Base-by-base conservation (phyloP, 371 early-diverging fungal genomes). In the Mortierella sp. region DNA sequence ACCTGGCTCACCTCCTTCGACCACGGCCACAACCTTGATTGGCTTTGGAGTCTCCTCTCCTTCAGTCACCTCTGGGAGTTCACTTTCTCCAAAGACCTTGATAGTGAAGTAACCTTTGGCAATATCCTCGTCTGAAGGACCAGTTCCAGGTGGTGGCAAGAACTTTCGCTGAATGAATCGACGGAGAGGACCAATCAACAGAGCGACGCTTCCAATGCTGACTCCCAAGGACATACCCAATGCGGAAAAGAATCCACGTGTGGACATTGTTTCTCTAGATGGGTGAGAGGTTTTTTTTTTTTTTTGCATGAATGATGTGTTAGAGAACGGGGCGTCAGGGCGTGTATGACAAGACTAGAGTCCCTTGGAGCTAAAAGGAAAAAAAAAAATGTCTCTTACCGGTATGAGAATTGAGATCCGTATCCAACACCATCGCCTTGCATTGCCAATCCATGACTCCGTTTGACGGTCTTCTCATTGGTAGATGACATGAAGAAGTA, bases 1-100 rank as follows among this genome's bases (percentile, higher is more conserved):
- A 5, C 94, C 94, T 6, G 93, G 91, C 55, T 94, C 94, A 27
- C 83, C 82, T 41, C 90, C 90, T 50, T 86, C 85, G 24, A 92
- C 83, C 13, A 69, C 79, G 16, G 82, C 89, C 16, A 80, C 60
- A 7, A 82, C 87, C n/a, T 83, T 82, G 7, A 86, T 77, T 6
- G 83, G 80, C 16, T 81, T 25, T 57, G 19, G 16, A 21, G 44
- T 19, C 44, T 60, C 46, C 2, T 54, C 60, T 10, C 57, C 72
- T n/a, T 58, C 31, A 13, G 48, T 34, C 28, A 55, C 58, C 58
- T 55, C 55, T 49, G 63, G 61, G 34, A 44, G 40, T 37, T 78
- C 86, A 8, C 84, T 83, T 14, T 77, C 77, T 14, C 81, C 90
- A 1, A 85, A 50, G 46, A 91, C 79, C 22, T 84, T 72, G 24